phyloP scores from a whole-genome alignment of 73 alveolate genomes.

The Blepharisma japonicum region DNA sequence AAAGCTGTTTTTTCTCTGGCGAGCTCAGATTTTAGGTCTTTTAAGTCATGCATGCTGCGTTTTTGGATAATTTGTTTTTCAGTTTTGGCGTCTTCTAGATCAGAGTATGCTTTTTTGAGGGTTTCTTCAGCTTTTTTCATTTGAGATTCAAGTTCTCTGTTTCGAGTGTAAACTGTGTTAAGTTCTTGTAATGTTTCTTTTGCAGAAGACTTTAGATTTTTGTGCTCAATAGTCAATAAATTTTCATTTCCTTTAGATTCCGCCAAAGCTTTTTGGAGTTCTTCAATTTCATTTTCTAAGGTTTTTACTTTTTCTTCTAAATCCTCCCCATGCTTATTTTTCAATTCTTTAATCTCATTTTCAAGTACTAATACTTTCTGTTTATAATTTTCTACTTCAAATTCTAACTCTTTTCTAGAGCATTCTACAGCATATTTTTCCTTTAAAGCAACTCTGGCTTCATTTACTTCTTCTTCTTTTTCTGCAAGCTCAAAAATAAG shows the following conservation, averaged over 20 bases:
- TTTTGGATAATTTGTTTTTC: constrained; percentile 26
- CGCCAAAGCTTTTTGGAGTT: background rate
- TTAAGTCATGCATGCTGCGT: constrained; percentile 19
- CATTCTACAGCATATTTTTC: constrained; percentile 19
- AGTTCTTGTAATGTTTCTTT: background rate
- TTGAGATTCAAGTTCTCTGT: background rate
- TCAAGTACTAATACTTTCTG: background rate
- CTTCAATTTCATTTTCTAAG: background rate
- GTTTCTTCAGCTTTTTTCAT: background rate
- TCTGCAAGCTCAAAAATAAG: background rate
- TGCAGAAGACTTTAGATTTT: background rate
- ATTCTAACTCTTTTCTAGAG: background rate
- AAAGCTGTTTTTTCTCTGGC: constrained; percentile 2
- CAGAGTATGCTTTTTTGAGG: background rate
- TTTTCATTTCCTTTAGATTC: background rate
- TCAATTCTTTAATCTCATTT: background rate
- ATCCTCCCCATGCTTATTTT: background rate
- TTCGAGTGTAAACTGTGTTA: background rate
- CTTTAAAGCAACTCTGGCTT: constrained; percentile 4
- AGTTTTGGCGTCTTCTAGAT: constrained; percentile 20
- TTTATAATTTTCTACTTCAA: background rate
- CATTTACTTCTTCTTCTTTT: constrained; percentile 18
- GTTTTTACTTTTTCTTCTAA: background rate
- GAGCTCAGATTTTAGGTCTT: constrained; percentile 20
- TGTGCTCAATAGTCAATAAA: background rate